These are phyloP conservation scores for Brassica juncea DNA, from an alignment of 345 rosid species.

Conservation along the genomic window DNA sequence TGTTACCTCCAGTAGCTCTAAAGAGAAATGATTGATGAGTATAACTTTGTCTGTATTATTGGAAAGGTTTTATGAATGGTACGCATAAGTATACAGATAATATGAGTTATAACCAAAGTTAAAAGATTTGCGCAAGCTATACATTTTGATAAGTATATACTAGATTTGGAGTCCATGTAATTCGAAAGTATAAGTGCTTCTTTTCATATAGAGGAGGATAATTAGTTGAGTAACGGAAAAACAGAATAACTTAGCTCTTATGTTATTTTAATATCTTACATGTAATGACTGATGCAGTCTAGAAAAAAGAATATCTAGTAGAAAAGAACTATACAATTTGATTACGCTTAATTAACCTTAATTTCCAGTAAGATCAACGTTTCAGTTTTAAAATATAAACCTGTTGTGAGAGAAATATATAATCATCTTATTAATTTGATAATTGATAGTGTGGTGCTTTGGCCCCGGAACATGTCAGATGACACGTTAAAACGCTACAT, in stretches of 20 bases:
- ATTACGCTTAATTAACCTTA: not conserved
- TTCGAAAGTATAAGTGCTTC: not conserved
- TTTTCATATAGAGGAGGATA: not conserved
- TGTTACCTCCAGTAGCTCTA: conserved; percentile 28
- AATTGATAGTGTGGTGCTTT: conserved; percentile 23
- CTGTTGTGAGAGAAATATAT: not conserved
- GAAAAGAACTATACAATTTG: not conserved
- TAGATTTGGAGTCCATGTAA: not conserved
- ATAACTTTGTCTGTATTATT: conserved; percentile 17
- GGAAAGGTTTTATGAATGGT: not conserved
- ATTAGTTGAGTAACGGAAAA: not conserved
- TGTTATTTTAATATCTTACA: not conserved
- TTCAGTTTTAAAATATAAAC: not conserved
- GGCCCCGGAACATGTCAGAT: conserved; percentile 35
- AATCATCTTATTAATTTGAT: not conserved
- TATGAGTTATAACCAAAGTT: conserved; percentile 1
- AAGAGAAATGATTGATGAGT: not conserved
- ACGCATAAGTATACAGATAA: not conserved
- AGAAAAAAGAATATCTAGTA: too few species aligned
- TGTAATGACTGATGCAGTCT: not conserved
- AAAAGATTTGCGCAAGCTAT: conserved; percentile 21
- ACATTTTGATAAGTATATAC: not conserved
- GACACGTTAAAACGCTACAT: conserved; percentile 30
- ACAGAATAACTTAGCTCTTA: not conserved
- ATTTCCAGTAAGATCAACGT: not conserved